Base-by-base conservation (phyloP, 2,329 filamentous ascomycete genomes). In the Trichoderma semiorbis region DNA sequence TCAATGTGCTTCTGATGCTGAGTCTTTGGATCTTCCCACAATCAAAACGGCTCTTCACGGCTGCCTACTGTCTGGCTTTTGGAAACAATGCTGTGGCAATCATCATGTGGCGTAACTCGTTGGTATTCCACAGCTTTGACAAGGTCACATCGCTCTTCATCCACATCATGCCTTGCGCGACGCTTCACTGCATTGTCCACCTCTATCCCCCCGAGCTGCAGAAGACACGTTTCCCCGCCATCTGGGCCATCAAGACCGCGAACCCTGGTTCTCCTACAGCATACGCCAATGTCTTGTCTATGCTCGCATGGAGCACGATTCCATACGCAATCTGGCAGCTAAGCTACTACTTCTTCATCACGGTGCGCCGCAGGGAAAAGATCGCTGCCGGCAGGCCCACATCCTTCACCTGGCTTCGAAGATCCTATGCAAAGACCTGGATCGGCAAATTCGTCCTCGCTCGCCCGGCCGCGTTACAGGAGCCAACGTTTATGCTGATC, bases 111-210 rank as follows among this genome's bases (percentile, higher is more conserved):
- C 91, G 96, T 74, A 99, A 99, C 81, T 98, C 95, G 36, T 89
- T 99, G 78, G 96, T 99, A 61, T 99, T 99, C 81, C 96, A 99
- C 85, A 97, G 94, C 79, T 91, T 99, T 82, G 96, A 99, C 86
- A 99, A 99, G 83, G 94, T 98, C 73, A 97, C 95, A 14, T 96
- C 93, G 79, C 87, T 99, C n/a, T 99, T 99, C 84, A 98, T 99
- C 76, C 96, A 99, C 81, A 97, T 99, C 78, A 99, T 99, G 95
- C 96, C 96, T 1, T 97, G 95, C 75, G 95, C 93, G 7, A 93
- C 95, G 1, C 87, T 99, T 14, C 96, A 99, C 81, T 97, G 94
- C 79, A 87, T 99, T 16, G 93, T 97, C 18, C 96, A 99, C 80
- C 86, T 98, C 24, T 86, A 94, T 14, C 83, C 92, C 0, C 81